Evolutionary conservation across 352 stramenopile species (phyloP), one percentile per base, ranked within the genome.

Genomic region (Phytophthora hibernalis): DNA sequence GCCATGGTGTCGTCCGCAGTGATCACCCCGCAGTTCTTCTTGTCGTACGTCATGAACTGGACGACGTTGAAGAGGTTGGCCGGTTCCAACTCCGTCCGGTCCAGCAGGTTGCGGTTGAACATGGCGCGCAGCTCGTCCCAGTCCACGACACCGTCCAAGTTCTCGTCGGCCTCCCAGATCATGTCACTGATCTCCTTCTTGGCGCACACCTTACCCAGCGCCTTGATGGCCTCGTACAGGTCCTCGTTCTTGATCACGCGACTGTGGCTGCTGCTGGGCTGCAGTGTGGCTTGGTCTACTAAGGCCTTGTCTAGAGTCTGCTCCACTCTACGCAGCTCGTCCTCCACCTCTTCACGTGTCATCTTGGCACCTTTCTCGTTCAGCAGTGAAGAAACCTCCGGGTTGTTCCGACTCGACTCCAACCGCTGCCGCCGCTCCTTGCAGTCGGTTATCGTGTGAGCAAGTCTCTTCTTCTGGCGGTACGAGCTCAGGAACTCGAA

Each of bases 101-200:
- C 96, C 33, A 97, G 85, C 26, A 99, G 79, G 64, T 98, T 99
- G 35, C 97, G 85, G 65, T 98, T 96, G 78, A 98, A 99, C 87
- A 98, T 99, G 58, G 97, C 77, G 54, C 91, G 87, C 47, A 99
- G 91, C 74, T 99, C 96, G 8, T 98, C 91, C 92, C 93, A 98
- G 75, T 98, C 93, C 43, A 98, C 86, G 35, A 87, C 83, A 22
- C 90, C 94, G 74, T 99, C 97, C 43, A 99, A 65, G 72, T 99
- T 98, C 69, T 99, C 96, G 74, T 99, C 97, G 13, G 97, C 96
- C 77, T 99, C 97, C 97, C 97, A 99, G 65, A 99, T 98, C 89
- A 99, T 98, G 59, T 99, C 95, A 53, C 93, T 92, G 48, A 99
- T 96, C 70, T 99, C 96, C 75, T 97, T 98, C 80, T 98, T 98